Base-by-base conservation (phyloP, 2,329 filamentous ascomycete species). In the Pseudogymnoascus verrucosus region DNA sequence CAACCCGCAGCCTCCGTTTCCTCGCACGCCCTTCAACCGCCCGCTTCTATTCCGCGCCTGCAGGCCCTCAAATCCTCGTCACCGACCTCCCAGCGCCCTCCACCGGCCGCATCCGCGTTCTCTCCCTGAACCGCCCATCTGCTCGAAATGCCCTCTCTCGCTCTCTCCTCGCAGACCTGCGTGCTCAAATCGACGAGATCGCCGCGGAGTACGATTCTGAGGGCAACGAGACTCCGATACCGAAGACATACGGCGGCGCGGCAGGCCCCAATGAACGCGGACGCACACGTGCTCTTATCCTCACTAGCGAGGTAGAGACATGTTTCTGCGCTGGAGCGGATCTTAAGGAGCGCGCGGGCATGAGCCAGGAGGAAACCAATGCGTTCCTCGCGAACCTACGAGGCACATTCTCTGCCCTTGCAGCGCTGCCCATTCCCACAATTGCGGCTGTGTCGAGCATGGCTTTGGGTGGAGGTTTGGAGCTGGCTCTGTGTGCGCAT, bases 251-350 rank as follows among this genome's bases (percentile, higher is more conserved):
- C 64, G 80, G 79, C 28, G 80, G 80, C 36, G 74, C 74, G 0
- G 78, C 78, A 2, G 78, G 77, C 0, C 70, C 74, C 3, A 77
- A 79, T 64, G 69, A 79, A 67, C 79, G 76, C 65, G 82, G 81
- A 0, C 82, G 83, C 0, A 97, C 93, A 14, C 80, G 95, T 68
- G 93, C 90, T 1, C 75, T 99, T 69, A 85, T 99, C 42, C 71
- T 99, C 14, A 89, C 91, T 10, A 96, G 90, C 72, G 90, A 91
- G 42, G 83, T 91, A n/a, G 91, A 97, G 69, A 81, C 85, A 23
- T 89, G 87, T 70, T 99, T 99, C 76, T 99, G 95, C 76, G 91
- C 95, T 0, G 95, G 95, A 39, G 95, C 95, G 3, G 95, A 99
- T 74, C 77, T 99, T 71, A 98, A 97, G 74, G 93, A 97, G 80